Percentiles rank a stretch among this genome's conserved stretches.
Conservation (phyloP, 768 basidiomycete genomes). For the Cyclocybe aegerita region DNA sequence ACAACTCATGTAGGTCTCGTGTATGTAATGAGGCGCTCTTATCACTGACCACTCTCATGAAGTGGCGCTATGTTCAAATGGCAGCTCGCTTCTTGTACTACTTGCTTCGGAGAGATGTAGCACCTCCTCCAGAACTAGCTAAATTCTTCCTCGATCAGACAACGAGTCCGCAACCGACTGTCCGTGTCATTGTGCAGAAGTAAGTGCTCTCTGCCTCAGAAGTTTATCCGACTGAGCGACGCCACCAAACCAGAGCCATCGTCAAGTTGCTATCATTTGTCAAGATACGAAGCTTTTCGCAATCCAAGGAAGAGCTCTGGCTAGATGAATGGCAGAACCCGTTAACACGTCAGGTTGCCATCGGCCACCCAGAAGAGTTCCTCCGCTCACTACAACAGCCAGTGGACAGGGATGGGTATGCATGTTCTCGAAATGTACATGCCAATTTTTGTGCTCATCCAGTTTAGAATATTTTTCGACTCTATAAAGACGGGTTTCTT, state of each 20-base stretch:
- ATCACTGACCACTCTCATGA: slow-evolving; percentile 9
- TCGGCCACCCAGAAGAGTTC: slow-evolving; percentile 52
- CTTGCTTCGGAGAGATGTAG: slow-evolving; percentile 63
- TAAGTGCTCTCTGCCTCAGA: slow-evolving; percentile 16
- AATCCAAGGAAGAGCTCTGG: slow-evolving; percentile 68
- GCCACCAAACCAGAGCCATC: slow-evolving; percentile 47
- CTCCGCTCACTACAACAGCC: slow-evolving; percentile 44
- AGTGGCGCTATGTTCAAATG: slow-evolving; percentile 86
- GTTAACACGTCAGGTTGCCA: slow-evolving; percentile 41
- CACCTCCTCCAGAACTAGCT: slow-evolving; percentile 51
- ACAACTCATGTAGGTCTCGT: slow-evolving; percentile 65
- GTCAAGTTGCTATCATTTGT: slow-evolving; percentile 65
- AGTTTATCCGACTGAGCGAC: too few relatives aligned
- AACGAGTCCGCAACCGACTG: slow-evolving; percentile 70
- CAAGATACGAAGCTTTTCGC: slow-evolving; percentile 75
- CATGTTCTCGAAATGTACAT: not conserved
- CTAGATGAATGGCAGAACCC: slow-evolving; percentile 71
- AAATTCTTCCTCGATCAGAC: slow-evolving; percentile 65
- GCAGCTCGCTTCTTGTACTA: slow-evolving; percentile 60
- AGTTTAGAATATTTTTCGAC: slow-evolving; percentile 60
- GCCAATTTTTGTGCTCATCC: slow-evolving; percentile 5
- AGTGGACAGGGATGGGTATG: slow-evolving; percentile 34
- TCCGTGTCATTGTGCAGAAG: slow-evolving; percentile 66
- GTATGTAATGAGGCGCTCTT: slow-evolving; percentile 3
- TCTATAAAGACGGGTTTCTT: slow-evolving; percentile 79